phyloP scores from a whole-genome alignment of 2,329 filamentous ascomycete species.

The Conoideocrella luteorostrata region DNA sequence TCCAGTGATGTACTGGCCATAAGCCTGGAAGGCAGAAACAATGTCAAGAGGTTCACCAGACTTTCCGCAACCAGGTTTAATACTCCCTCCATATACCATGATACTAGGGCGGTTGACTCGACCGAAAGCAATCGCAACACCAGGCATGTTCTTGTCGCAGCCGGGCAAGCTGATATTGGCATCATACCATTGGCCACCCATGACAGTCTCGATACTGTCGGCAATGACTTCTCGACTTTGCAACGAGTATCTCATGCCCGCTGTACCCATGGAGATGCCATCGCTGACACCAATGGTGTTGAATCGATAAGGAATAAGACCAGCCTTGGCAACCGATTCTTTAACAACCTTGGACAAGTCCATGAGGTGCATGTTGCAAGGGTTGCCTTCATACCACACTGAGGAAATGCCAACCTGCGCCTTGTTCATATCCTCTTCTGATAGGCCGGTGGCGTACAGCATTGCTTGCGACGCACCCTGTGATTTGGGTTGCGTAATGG shows the following conservation, averaged over 20 bases:
- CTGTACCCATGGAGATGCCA: conserved; percentile 96
- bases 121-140: conserved; percentile 88
- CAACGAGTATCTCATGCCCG: conserved; percentile 90
- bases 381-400: conserved; percentile 97
- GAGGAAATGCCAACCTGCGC: conserved; percentile 96
- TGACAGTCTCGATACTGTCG: conserved; percentile 97
- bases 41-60: conserved; percentile 80
- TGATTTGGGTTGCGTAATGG: conserved; percentile 94
- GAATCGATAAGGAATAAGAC: conserved; percentile 91
- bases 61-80: conserved; percentile 80
- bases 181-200: conserved; percentile 98
- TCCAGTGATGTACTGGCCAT: conserved; percentile 88
- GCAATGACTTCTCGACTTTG: conserved; percentile 96
- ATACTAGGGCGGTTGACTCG: conserved; percentile 88
- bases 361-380: conserved; percentile 98
- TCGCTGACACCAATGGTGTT: conserved; percentile 98
- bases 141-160: conserved; percentile 99
- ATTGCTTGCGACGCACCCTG: conserved; percentile 98
- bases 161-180: conserved; percentile 94
- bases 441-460: conserved; percentile 91
- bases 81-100: conserved; percentile 97
- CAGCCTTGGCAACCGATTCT: conserved; percentile 58
- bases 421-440: conserved; percentile 85
- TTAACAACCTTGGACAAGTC: conserved; percentile 74
- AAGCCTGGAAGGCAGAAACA: conserved; percentile 95